These are phyloP conservation scores for Marasmius tenuissimus DNA, from an alignment of 1,284 basidiomycete genomes.

Conservation along the genomic window DNA sequence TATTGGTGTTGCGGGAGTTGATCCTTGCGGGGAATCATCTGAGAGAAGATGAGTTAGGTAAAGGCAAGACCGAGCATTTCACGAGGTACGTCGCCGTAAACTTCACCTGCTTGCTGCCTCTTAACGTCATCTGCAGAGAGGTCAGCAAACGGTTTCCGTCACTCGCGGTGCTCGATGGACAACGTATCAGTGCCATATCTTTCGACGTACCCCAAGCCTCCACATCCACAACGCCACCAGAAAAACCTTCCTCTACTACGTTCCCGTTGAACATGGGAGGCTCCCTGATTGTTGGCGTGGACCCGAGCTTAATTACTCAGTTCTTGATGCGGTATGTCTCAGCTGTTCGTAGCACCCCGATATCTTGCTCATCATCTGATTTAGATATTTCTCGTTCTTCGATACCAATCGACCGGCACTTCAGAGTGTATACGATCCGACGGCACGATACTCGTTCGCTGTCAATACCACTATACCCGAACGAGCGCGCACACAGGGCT, in stretches of 20 bases:
- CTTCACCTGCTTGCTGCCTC: constrained; percentile 7
- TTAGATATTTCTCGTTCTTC: constrained; percentile 82
- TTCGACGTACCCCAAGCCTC: constrained; percentile 64
- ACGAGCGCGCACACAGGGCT: constrained; percentile 67
- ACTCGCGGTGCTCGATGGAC: constrained; percentile 73
- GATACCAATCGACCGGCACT: constrained; percentile 76
- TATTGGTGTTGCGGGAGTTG: constrained; percentile 71
- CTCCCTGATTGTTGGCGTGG: constrained; percentile 77
- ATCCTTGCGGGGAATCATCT: constrained; percentile 82
- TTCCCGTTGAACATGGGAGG: constrained; percentile 76
- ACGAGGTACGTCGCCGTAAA: constrained; percentile 51
- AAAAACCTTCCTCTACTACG: constrained; percentile 51
- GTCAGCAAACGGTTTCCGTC: constrained; percentile 69
- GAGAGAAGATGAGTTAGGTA: constrained; percentile 59
- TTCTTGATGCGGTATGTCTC: constrained; percentile 73
- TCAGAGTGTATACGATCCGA: constrained; percentile 75
- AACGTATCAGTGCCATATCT: constrained; percentile 70
- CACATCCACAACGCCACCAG: constrained; percentile 34
- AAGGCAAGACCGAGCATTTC: constrained; percentile 57
- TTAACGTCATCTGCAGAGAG: constrained; percentile 46
- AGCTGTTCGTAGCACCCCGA: constrained; percentile 6
- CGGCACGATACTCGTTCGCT: constrained; percentile 87
- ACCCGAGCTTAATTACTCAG: constrained; percentile 63
- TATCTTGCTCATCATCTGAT: constrained; percentile 12
- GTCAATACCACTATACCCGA: constrained; percentile 80